phyloP scores from a whole-genome alignment of 352 stramenopile genomes.

The Globisporangium paddicum region DNA sequence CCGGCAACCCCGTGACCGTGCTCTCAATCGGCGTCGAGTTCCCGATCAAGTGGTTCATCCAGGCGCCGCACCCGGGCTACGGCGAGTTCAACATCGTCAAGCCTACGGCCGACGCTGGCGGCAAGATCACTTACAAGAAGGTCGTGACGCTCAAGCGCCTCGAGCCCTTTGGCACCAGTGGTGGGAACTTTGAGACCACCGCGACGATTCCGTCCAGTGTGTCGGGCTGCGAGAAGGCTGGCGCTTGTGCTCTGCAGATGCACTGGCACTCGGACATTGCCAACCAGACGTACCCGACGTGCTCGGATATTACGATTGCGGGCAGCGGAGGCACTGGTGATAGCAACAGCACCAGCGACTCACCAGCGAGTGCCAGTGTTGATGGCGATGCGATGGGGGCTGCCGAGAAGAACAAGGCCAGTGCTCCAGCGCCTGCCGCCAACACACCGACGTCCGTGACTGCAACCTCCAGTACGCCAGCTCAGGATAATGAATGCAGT shows the following conservation, averaged over 20 bases:
- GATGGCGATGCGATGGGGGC: neutral
- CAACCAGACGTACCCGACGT: constrained; percentile 58
- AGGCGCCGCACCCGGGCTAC: constrained; percentile 52
- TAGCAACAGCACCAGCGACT: neutral
- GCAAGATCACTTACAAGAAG: constrained; percentile 42
- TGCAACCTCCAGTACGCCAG: neutral
- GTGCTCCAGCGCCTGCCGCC: too few relatives aligned
- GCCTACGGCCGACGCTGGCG: constrained; percentile 29
- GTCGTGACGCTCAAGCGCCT: constrained; percentile 29
- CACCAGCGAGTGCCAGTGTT: neutral
- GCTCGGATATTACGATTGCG: constrained; percentile 11
- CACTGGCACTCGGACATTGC: constrained; percentile 60
- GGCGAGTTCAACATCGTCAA: constrained; percentile 55
- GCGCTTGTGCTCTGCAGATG: constrained; percentile 51
- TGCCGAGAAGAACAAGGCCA: too few relatives aligned
- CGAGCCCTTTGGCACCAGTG: constrained; percentile 35
- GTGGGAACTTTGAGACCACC: constrained; percentile 20
- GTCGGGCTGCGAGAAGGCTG: constrained; percentile 32
- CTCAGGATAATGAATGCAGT: neutral
- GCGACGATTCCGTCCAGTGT: constrained; percentile 38
- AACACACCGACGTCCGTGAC: neutral
- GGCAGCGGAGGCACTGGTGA: neutral
- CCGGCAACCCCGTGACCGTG: constrained; percentile 32
- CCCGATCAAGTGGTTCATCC: constrained; percentile 42
- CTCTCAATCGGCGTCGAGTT: constrained; percentile 33